phyloP scores from a whole-genome alignment of 352 stramenopile species.

The Pythium plurisporium region DNA sequence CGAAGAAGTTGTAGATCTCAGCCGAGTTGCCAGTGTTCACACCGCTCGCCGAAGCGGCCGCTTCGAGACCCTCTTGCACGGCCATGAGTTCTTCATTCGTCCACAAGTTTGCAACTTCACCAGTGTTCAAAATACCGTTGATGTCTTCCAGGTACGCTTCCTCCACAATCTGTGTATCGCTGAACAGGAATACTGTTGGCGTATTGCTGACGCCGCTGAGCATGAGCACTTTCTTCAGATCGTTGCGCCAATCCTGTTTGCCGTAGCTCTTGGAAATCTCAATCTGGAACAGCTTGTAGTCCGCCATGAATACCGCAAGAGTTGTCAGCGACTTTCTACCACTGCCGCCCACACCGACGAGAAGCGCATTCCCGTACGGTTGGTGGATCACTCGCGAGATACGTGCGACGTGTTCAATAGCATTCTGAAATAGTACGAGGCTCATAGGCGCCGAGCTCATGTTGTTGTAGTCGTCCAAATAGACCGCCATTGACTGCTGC shows the following conservation, averaged over 20 bases:
- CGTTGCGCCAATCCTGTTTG: slow-evolving; percentile 89
- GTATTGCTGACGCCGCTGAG: slow-evolving; percentile 79
- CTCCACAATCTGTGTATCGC: slow-evolving; percentile 92
- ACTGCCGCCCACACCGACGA: slow-evolving; percentile 91
- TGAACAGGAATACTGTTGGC: slow-evolving; percentile 91
- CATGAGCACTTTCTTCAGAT: slow-evolving; percentile 88
- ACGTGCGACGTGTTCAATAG: slow-evolving; percentile 91
- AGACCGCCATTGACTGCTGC: slow-evolving; percentile 85
- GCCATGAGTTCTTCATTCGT: slow-evolving; percentile 84
- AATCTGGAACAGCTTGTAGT: slow-evolving; percentile 95
- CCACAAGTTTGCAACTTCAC: slow-evolving; percentile 92
- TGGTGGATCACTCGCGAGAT: slow-evolving; percentile 93
- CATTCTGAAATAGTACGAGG: slow-evolving; percentile 94
- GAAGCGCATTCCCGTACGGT: slow-evolving; percentile 90
- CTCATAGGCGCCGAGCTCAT: slow-evolving; percentile 92
- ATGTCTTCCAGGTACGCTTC: slow-evolving; percentile 92
- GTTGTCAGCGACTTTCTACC: slow-evolving; percentile 92
- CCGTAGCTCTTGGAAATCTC: slow-evolving; percentile 95
- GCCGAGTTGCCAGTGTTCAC: slow-evolving; percentile 71
- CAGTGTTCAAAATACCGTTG: slow-evolving; percentile 92
- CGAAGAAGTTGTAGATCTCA: slow-evolving; percentile 90
- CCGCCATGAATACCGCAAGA: slow-evolving; percentile 91
- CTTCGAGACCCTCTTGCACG: slow-evolving; percentile 76
- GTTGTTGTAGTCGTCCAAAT: slow-evolving; percentile 95
- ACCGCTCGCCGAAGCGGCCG: slow-evolving; percentile 45